phyloP scores from a whole-genome alignment of 2,329 filamentous ascomycete species.

The Fusarium sp. region DNA sequence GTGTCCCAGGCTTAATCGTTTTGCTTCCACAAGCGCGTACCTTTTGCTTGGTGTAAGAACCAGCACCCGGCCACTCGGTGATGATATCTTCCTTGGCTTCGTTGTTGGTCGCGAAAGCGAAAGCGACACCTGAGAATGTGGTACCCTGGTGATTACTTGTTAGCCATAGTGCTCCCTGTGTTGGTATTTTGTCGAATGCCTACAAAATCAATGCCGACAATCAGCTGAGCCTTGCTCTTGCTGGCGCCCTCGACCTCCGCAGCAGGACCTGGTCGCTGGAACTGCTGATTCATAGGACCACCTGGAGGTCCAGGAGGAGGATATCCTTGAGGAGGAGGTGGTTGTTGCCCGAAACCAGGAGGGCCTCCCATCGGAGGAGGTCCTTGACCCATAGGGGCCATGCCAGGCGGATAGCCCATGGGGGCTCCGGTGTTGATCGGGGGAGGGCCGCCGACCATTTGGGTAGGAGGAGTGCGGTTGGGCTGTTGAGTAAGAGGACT shows the following conservation, averaged over 20 bases:
- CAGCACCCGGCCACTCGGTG: conserved; percentile 97
- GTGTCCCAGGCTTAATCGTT: background rate
- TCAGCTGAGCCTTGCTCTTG: conserved; percentile 94
- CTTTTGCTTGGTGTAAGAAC: conserved; percentile 99
- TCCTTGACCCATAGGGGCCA: conserved; percentile 60
- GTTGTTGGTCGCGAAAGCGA: conserved; percentile 96
- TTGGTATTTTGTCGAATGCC: conserved; percentile 52
- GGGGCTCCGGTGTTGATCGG: conserved; percentile 77
- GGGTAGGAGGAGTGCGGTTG: conserved; percentile 69
- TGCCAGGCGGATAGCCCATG: conserved; percentile 72
- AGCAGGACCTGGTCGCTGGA: conserved; percentile 64
- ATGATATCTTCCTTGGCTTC: conserved; percentile 99
- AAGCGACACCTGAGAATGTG: conserved; percentile 97
- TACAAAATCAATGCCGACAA: conserved; percentile 99
- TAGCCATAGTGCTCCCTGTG: conserved; percentile 22
- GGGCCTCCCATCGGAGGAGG: conserved; percentile 58
- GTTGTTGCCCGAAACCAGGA: conserved; percentile 59
- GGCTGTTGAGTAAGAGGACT: conserved; percentile 65
- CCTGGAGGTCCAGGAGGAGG: conserved; percentile 59
- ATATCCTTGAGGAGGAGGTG: conserved; percentile 59
- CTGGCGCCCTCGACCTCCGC: conserved; percentile 89
- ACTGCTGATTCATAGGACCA: conserved; percentile 59
- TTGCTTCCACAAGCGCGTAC: conserved; percentile 61
- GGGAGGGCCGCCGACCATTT: conserved; percentile 75
- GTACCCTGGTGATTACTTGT: conserved; percentile 76